Percentiles rank a stretch among this genome's conserved stretches.
Conservation (phyloP, 768 basidiomycete species). For the Rubroboletus satanas region DNA sequence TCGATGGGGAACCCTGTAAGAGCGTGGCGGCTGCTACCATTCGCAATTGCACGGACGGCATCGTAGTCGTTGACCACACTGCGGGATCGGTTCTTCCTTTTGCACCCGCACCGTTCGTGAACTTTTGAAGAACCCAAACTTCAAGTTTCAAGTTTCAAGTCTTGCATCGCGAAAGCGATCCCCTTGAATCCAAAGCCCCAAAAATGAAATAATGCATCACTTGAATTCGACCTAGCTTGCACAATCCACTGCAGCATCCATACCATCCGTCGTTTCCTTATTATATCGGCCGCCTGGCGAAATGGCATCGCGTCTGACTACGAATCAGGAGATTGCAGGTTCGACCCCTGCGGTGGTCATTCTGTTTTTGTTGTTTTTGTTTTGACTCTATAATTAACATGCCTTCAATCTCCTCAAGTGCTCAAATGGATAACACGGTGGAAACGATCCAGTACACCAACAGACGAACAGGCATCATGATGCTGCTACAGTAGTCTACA, state of each 20-base stretch:
- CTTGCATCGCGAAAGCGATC: no score
- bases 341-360: constrained; percentile 61
- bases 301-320: constrained; percentile 95
- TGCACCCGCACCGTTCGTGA: neutral
- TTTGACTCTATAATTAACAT: no score
- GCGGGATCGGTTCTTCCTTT: neutral
- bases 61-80: neutral
- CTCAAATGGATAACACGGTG: no score
- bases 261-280: neutral
- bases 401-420: no score
- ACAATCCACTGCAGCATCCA: neutral
- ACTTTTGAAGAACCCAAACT: neutral
- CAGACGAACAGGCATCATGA: no score
- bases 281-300: constrained; percentile 71
- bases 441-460: no score
- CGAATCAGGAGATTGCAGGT: constrained; percentile 89
- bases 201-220: no score
- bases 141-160: neutral
- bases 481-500: no score
- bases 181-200: no score
- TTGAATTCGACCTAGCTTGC: no score
- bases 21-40: neutral
- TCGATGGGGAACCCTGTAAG: neutral
- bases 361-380: neutral
- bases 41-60: neutral